A percentile compares a stretch with the other conserved stretches of the same genome.
phyloP scores from a whole-genome alignment of 768 basidiomycete species.

The Lepiota brunneoincarnata region DNA sequence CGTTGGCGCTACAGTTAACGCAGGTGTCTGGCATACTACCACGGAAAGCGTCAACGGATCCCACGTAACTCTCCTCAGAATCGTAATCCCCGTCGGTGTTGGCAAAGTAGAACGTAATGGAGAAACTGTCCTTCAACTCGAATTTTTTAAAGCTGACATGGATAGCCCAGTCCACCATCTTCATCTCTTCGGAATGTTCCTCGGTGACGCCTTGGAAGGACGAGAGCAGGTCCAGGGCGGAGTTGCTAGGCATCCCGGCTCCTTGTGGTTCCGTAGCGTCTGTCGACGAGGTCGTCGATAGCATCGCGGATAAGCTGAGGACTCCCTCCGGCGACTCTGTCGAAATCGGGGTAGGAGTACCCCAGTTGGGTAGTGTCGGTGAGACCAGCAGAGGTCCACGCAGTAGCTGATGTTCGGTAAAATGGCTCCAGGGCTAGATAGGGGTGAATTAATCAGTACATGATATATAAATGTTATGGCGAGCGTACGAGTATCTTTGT shows the following conservation, averaged over 20 bases:
- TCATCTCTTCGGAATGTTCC: slow-evolving; percentile 2
- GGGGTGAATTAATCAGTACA: background rate
- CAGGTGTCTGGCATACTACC: slow-evolving; percentile 36
- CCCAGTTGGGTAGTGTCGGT: slow-evolving; percentile 24
- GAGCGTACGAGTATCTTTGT: slow-evolving; percentile 25
- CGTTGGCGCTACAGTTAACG: slow-evolving; percentile 35
- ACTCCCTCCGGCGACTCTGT: slow-evolving; percentile 24
- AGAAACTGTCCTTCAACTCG: slow-evolving; percentile 40
- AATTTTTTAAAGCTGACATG: slow-evolving; percentile 41
- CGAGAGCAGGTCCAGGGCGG: slow-evolving; percentile 4
- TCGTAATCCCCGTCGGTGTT: slow-evolving; percentile 30
- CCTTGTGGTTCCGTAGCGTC: slow-evolving; percentile 24
- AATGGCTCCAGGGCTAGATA: slow-evolving; percentile 40
- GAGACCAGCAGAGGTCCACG: slow-evolving; percentile 33
- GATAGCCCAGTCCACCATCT: slow-evolving; percentile 38
- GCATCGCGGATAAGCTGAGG: slow-evolving; percentile 18
- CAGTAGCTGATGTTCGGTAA: slow-evolving; percentile 30
- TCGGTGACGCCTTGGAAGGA: slow-evolving; percentile 4
- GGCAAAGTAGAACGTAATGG: slow-evolving; percentile 47
- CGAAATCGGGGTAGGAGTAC: slow-evolving; percentile 47
- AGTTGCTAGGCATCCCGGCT: background rate
- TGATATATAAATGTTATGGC: background rate
- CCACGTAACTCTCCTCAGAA: slow-evolving; percentile 23
- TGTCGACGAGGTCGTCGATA: slow-evolving; percentile 26
- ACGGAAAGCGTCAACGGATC: slow-evolving; percentile 19